A percentile compares a stretch with the other conserved stretches of the same genome.
Evolutionary conservation across 768 basidiomycete genomes (phyloP).

Genomic region (Hygrocybe coccinea): DNA sequence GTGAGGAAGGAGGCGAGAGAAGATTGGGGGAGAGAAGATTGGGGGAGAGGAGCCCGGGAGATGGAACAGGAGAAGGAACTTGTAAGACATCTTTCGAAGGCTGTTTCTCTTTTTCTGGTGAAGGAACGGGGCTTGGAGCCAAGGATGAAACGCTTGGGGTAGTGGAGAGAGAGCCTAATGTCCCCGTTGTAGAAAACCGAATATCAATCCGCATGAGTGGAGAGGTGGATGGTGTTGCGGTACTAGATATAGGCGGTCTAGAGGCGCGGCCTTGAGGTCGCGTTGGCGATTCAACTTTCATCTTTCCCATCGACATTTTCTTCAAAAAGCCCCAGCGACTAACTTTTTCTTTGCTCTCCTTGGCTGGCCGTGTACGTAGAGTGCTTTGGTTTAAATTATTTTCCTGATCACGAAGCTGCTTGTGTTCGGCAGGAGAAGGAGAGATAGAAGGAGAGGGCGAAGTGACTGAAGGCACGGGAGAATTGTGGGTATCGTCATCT

Average conservation of each 20-base stretch:
- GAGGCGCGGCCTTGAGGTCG: conserved; percentile 32
- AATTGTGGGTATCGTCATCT: conserved; percentile 18
- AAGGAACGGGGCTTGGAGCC: conserved; percentile 9
- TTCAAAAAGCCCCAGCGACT: conserved; percentile 93
- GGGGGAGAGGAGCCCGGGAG: conserved; percentile 11
- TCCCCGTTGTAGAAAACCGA: conserved; percentile 67
- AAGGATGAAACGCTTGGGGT: not conserved
- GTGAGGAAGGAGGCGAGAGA: conserved; percentile 41
- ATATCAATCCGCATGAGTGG: conserved; percentile 53
- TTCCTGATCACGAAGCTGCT: conserved; percentile 10
- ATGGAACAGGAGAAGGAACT: conserved; percentile 17
- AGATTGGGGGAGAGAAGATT: conserved; percentile 33
- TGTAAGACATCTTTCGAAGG: conserved; percentile 27
- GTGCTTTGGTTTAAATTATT: conserved; percentile 12
- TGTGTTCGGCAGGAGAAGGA: conserved; percentile 12
- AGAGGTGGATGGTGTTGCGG: conserved; percentile 29
- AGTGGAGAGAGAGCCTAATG: conserved; percentile 42
- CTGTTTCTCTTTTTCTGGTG: conserved; percentile 21
- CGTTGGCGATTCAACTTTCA: conserved; percentile 60
- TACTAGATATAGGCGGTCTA: conserved; percentile 11
- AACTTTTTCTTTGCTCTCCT: conserved; percentile 53
- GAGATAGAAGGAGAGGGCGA: not conserved
- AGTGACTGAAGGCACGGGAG: not conserved
- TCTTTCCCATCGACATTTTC: conserved; percentile 98
- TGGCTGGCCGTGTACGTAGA: conserved; percentile 22